These are phyloP conservation scores for Clarireedia paspali DNA, from an alignment of 2,329 filamentous ascomycete species.

Conservation along the genomic window DNA sequence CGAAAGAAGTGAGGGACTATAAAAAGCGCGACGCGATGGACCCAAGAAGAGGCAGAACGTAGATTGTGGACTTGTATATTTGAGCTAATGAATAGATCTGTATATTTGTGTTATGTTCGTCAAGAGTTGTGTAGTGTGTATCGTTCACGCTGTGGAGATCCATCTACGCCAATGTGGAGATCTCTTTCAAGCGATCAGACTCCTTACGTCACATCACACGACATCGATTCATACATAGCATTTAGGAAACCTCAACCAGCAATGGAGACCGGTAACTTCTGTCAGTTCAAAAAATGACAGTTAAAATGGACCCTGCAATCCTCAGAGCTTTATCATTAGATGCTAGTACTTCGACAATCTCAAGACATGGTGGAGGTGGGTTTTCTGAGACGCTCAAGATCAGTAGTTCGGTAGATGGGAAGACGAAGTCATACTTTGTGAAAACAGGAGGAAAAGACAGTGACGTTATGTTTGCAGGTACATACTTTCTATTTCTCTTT, in stretches of 20 bases:
- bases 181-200: too few species aligned
- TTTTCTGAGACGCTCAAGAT: constrained; percentile 62
- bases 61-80: neutral
- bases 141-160: neutral
- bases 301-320: constrained; percentile 55
- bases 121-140: neutral
- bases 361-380: constrained; percentile 56
- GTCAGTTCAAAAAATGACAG: constrained; percentile 30
- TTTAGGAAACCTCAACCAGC: neutral
- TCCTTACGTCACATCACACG: constrained; percentile 4
- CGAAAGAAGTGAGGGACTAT: constrained; percentile 84
- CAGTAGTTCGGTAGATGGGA: constrained; percentile 30
- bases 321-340: constrained; percentile 48
- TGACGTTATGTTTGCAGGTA: constrained; percentile 65
- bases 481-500: neutral
- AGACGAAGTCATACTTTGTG: constrained; percentile 52
- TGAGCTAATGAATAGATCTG: neutral
- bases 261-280: neutral
- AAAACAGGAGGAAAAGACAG: constrained; percentile 57
- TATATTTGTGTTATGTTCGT: neutral
- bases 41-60: constrained; percentile 55
- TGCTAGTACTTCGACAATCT: constrained; percentile 44
- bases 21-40: constrained; percentile 73
- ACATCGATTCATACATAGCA: neutral
- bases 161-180: too few species aligned